Evolutionary conservation across 306 rosid species (phyloP).

Genomic region (Comarum palustre): DNA sequence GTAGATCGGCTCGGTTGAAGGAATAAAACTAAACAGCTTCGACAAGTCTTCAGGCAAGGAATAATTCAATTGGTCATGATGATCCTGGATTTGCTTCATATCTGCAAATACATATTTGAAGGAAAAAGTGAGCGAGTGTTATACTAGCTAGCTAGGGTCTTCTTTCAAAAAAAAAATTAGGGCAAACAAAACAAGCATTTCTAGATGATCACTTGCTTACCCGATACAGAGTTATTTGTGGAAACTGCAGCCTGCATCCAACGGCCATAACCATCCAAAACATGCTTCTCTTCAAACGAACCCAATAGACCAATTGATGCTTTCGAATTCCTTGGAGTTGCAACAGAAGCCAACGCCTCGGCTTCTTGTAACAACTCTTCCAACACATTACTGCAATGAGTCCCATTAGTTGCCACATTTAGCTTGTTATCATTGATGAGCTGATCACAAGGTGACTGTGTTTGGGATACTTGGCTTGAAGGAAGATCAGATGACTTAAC

Average conservation of each 20-base stretch:
- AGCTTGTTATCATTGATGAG: slow-evolving; percentile 12
- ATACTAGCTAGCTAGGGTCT: background rate
- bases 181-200: background rate
- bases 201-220: background rate
- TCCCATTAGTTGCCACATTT: background rate
- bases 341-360: slow-evolving; percentile 34
- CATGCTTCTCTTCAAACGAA: slow-evolving; percentile 42
- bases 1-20: slow-evolving; percentile 44
- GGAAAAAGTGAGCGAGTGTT: background rate
- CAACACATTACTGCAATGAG: slow-evolving; percentile 32
- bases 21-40: slow-evolving; percentile 48
- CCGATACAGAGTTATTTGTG: slow-evolving; percentile 35
- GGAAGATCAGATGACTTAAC: slow-evolving; percentile 38
- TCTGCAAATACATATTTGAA: slow-evolving; percentile 30
- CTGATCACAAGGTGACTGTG: slow-evolving; percentile 21
- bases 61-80: slow-evolving; percentile 32
- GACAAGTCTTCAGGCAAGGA: slow-evolving; percentile 61
- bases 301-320: slow-evolving; percentile 22
- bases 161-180: background rate
- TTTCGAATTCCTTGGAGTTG: slow-evolving; percentile 25
- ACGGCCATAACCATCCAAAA: slow-evolving; percentile 38
- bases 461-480: slow-evolving; percentile 55
- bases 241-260: slow-evolving; percentile 37
- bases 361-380: slow-evolving; percentile 61
- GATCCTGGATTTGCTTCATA: slow-evolving; percentile 41